Evolutionary conservation across 225 moss, liverwort and hornwort genomes (phyloP), one percentile per base, ranked within the genome.

Genomic region (Marchantia paleacea): DNA sequence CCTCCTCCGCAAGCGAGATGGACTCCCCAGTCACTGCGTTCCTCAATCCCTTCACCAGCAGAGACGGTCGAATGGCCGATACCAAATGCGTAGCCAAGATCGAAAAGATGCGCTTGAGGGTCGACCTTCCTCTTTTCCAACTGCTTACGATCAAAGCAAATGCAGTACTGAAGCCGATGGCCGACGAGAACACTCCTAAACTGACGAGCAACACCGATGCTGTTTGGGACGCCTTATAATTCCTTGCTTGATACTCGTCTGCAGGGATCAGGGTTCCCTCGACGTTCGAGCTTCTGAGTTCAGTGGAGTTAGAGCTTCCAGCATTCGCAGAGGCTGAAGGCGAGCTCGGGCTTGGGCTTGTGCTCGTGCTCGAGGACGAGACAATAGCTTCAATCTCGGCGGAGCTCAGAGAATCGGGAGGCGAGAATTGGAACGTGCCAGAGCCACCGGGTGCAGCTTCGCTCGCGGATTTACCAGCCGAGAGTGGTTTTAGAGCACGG

Each of bases 191-290:
- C 0, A 84, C 68, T 57, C 76, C 30, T 6, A 80, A 57, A 54
- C 80, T 84, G 18, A 82, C 80, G 30, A 82, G 72, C 12, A 87
- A 52, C n/a, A 87, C 54, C 3, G 76, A 75, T 75, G 82, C 80
- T 9, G 67, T 77, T 24, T 78, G 71, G 0, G 19, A 70, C 3
- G 78, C 51, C 63, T 77, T 66, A 75, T 57, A 55, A 74, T 68
- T 22, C 82, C 84, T 75, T n/a, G 73, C 79, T 18, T 77, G 24
- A 18, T 82, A 66, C 68, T 82, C 75, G 10, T 80, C 55, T 25
- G 78, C 75, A 52, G 71, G 7, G 0, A 72, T 70, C 73, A 80
- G 52, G 24, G 49, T 64, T 1, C 71, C 28, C 0, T 52, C 51
- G 67, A 49, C 76, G 11, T 49, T 69, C 63, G 26, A 78, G 24